phyloP scores from a whole-genome alignment of 495 filamentous ascomycete species.

The Entonaema liquescens region DNA sequence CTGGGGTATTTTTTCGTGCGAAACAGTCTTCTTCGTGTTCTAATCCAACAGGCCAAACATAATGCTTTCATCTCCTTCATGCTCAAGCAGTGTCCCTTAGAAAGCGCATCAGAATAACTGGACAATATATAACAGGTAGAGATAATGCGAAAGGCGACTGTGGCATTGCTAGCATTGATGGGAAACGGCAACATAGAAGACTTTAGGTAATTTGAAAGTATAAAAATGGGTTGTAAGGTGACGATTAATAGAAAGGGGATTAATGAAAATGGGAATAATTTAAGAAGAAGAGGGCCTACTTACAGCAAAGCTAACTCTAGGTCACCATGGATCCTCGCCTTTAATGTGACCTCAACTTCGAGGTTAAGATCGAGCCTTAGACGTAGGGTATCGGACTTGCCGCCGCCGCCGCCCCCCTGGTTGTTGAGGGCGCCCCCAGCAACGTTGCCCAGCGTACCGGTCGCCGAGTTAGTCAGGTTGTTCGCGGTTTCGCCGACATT shows the following conservation, averaged over 20 bases:
- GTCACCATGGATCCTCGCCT: slow-evolving; percentile 94
- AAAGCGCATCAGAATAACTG: slow-evolving; percentile 36
- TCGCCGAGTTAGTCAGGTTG: slow-evolving; percentile 67
- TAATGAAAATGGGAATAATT: slow-evolving; percentile 1
- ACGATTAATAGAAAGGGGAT: not conserved
- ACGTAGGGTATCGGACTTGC: slow-evolving; percentile 75
- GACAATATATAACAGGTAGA: slow-evolving; percentile 23
- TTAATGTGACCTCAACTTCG: slow-evolving; percentile 88
- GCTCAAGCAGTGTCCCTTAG: slow-evolving; percentile 37
- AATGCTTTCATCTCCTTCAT: not conserved
- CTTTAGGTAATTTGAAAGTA: not conserved
- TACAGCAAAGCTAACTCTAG: slow-evolving; percentile 85
- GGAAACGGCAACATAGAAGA: too few relatives aligned
- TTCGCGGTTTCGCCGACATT: slow-evolving; percentile 72
- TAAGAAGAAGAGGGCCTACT: slow-evolving; percentile 46
- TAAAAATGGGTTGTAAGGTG: not conserved
- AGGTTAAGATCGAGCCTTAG: slow-evolving; percentile 85
- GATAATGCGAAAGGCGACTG: not conserved
- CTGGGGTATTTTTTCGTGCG: not conserved
- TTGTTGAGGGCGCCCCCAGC: slow-evolving; percentile 57
- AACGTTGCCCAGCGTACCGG: slow-evolving; percentile 66
- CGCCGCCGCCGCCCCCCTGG: slow-evolving; percentile 44
- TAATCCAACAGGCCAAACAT: not conserved
- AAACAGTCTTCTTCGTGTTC: not conserved
- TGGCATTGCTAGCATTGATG: not conserved